A percentile compares a stretch with the other conserved stretches of the same genome.
phyloP scores from a whole-genome alignment of 83 land plant species.

The Picea abies region DNA sequence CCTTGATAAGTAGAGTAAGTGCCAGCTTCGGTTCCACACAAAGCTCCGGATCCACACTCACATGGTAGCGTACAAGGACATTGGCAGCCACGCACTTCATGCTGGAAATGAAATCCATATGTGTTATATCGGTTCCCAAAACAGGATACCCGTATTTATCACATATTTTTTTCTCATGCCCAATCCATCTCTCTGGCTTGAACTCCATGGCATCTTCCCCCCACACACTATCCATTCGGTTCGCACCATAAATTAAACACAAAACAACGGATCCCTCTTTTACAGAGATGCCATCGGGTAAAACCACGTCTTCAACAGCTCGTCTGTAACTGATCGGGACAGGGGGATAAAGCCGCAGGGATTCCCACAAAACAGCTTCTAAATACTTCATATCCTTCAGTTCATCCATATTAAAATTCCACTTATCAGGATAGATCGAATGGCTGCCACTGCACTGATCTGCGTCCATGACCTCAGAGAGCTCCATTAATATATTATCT shows the following conservation, averaged over 20 bases:
- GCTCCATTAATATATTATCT: background rate
- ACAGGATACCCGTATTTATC: background rate
- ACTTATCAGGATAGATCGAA: too few species aligned
- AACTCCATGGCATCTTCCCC: background rate
- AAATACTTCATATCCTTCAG: slow-evolving; percentile 5
- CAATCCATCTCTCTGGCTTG: slow-evolving; percentile 4
- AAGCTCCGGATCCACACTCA: background rate
- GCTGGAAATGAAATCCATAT: too few species aligned
- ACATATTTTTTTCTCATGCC: too few species aligned
- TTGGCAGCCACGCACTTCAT: too few species aligned
- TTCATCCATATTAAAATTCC: background rate
- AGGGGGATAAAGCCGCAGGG: background rate
- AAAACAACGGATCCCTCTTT: background rate
- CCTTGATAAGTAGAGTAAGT: background rate
- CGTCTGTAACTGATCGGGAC: background rate
- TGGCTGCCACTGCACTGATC: background rate
- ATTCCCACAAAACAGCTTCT: background rate
- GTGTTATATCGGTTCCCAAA: background rate
- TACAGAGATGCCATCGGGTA: background rate
- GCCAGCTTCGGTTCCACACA: background rate
- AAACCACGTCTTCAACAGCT: background rate
- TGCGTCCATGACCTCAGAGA: background rate
- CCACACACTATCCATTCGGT: background rate
- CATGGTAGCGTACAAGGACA: too few species aligned
- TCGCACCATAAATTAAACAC: background rate